Evolutionary conservation across 768 basidiomycete species (phyloP), one percentile per base, ranked within the genome.

Genomic region (Pleurotus ostreatus): DNA sequence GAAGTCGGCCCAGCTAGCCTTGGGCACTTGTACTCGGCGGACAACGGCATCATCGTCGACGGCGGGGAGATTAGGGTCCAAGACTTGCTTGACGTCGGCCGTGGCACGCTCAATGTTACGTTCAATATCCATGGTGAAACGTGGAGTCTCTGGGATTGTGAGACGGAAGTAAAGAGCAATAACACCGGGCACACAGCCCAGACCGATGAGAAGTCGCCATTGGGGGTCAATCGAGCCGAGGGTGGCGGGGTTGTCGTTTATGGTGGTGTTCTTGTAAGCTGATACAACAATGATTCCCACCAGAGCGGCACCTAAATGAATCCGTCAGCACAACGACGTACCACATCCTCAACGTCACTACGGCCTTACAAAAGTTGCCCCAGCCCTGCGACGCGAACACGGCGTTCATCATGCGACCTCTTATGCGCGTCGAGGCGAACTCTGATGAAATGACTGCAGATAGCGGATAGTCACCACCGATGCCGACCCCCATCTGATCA

Each of bases 71-170:
- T 81, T 80, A 13, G 72, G 74, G 16, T 75, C 71, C 46, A 94
- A 60, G 55, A 91, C 88, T 46, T 78, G 77, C 57, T 86, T 78
- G 60, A 93, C 89, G 63, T 94, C 93, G 26, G 78, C 71, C 0
- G 83, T 55, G 5, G 92, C 93, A 65, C 88, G 89, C 40, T 80
- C 74, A 44, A 95, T 74, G 68, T 94, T 93, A 49, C 88, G 79
- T 70, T 94, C 91, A 58, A 95, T 82, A 75, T 95, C 93, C 88
- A 94, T 94, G 57, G 93, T 96, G 70, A 80, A 82, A 61, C 93
- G 90, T 23, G 93, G 93, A 0, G 92, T 94, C 69, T 94, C 92
- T 2, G 93, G 91, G 64, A 95, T 94, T 22, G 92, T 94, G 34
- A 94, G 80, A 67, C 93, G 90, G 87, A 91, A 94, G 76, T 93